phyloP scores from a whole-genome alignment of 148 eudicot species.

The Bassia scoparia region DNA sequence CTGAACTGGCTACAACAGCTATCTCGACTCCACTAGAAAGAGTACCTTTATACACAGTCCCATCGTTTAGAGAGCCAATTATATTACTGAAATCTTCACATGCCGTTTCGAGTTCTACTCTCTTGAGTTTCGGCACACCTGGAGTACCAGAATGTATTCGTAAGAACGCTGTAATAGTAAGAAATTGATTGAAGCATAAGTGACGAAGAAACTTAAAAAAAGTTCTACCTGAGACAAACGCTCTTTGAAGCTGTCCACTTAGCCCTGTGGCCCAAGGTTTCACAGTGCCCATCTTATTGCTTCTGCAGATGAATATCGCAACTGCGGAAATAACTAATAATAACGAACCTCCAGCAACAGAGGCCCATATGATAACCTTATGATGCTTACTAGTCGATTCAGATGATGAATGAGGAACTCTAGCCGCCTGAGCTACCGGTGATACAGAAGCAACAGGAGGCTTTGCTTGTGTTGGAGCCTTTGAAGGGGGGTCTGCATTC shows the following conservation, averaged over 20 bases:
- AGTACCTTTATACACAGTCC: conserved; percentile 80
- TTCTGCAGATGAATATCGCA: conserved; percentile 39
- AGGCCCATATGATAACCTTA: conserved; percentile 31
- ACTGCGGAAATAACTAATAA: conserved; percentile 33
- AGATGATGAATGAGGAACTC: conserved; percentile 27
- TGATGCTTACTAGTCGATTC: conserved; percentile 31
- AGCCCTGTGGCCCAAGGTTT: conserved; percentile 86
- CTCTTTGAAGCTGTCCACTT: conserved; percentile 86
- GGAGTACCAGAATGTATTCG: conserved; percentile 15
- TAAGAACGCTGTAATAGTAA: background rate
- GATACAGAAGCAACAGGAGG: conserved; percentile 2
- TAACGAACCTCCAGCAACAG: conserved; percentile 37
- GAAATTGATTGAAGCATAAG: background rate
- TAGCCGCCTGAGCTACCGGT: conserved; percentile 25
- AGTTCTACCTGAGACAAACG: conserved; percentile 65
- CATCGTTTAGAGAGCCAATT: conserved; percentile 55
- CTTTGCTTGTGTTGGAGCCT: conserved; percentile 21
- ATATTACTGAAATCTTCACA: conserved; percentile 93
- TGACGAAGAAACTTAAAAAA: conserved; percentile 4
- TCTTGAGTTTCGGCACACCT: conserved; percentile 85
- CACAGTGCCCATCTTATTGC: conserved; percentile 51
- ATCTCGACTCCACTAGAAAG: conserved; percentile 85
- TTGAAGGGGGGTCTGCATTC: conserved; percentile 10
- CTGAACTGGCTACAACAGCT: conserved; percentile 66
- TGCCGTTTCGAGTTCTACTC: conserved; percentile 71